phyloP scores from a whole-genome alignment of 2,329 filamentous ascomycete species.

The Colletotrichum tofieldiae region DNA sequence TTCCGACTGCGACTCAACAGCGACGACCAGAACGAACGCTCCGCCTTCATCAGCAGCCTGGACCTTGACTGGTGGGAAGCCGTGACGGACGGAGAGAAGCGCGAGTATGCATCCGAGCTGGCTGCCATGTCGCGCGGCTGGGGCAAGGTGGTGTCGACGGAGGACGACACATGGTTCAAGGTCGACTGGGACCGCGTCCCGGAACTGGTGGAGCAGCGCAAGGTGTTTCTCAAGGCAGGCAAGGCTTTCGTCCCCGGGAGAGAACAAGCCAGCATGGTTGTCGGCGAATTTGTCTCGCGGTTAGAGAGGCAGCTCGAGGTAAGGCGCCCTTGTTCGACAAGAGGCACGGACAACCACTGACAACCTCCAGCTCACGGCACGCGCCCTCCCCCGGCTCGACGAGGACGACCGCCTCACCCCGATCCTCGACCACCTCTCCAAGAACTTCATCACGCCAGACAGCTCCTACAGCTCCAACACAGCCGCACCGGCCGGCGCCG shows the following conservation, averaged over 20 bases:
- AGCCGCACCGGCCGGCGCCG: conserved; percentile 76
- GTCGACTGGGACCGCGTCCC: conserved; percentile 96
- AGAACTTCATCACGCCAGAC: conserved; percentile 95
- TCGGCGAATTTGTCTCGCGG: conserved; percentile 86
- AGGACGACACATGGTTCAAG: conserved; percentile 95
- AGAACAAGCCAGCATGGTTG: conserved; percentile 90
- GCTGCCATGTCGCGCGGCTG: conserved; percentile 63
- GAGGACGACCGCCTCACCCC: conserved; percentile 91
- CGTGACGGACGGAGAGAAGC: conserved; percentile 84
- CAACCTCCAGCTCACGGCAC: conserved; percentile 80
- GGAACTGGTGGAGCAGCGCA: conserved; percentile 86
- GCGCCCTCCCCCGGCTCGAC: conserved; percentile 90
- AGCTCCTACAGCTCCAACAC: conserved; percentile 79
- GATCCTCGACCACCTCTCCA: conserved; percentile 84
- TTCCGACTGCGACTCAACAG: conserved; percentile 86
- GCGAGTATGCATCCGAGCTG: conserved; percentile 74
- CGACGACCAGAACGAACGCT: conserved; percentile 82
- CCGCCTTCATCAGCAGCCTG: conserved; percentile 82
- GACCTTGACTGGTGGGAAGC: conserved; percentile 93
- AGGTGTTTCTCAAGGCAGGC: conserved; percentile 83
- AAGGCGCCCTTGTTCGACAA: neutral
- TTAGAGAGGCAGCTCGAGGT: conserved; percentile 85
- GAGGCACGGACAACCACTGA: conserved; percentile 10
- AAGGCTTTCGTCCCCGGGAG: conserved; percentile 92
- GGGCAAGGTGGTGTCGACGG: conserved; percentile 61